Evolutionary conservation across 208 protist species (phyloP), one percentile per base, ranked within the genome.

Genomic region (Trypanosoma mega): DNA sequence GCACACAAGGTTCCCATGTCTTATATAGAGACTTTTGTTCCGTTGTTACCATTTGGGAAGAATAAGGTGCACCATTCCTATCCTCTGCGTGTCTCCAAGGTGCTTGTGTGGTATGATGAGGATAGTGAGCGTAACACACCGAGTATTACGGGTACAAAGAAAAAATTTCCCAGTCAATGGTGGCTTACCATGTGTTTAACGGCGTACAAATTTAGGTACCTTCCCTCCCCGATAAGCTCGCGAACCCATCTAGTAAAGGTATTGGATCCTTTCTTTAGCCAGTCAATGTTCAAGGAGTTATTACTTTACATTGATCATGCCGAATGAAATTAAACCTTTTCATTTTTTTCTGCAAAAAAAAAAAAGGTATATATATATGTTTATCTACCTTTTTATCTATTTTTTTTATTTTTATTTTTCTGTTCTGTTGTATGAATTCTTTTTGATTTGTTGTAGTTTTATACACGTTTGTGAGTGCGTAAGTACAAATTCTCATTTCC

Each of bases 301-400:
- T 14, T 50, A 14, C 14, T 50, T n/a, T 50, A 30, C 45, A 24
- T 31, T 30, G 26, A 24, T 24, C 23, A 31, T 50, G 45, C 6
- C 21, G 6, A 50, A 30, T 31, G 45, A 14, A n/a, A 14, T 14
- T 50, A 12, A 30, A 50, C 11, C 14, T 50, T 31, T 37, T 49
- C 47, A 50, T 68, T 68, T 59, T 57, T 23, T 37, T 27, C 12
- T 54, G 34, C 34, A n/a, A n/a, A n/a, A n/a, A n/a, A n/a, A n/a
- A n/a, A n/a, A n/a, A n/a, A n/a, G n/a, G n/a, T n/a, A n/a, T n/a
- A n/a, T n/a, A n/a, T n/a, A n/a, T 39, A 39, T 39, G 6, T 16
- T 39, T 39, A 12, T 39, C 8, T 12, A 39, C 8, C 34, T 39
- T 63, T 4, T 44, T 45, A 46, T 56, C 24, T 52, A 24, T 12